Evolutionary conservation across 306 rosid species (phyloP).

Genomic region (Echinosophora koreensis): DNA sequence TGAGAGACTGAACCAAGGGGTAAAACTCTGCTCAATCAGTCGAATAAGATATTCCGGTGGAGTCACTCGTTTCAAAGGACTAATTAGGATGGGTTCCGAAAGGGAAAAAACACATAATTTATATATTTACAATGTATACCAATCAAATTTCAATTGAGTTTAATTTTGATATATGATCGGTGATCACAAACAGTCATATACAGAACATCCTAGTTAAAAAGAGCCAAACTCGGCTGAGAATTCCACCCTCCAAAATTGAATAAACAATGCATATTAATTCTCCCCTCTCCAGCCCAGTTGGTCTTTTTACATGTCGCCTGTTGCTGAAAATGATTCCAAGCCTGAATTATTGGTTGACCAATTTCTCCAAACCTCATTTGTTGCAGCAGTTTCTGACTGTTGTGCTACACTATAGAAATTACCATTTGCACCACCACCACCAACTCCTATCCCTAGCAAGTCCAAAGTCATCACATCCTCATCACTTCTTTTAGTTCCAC

Average conservation of each 20-base stretch:
- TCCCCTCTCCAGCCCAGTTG: not conserved
- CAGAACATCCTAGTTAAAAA: too few species aligned
- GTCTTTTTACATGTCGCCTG: slow-evolving; percentile 53
- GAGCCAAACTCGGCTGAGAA: not conserved
- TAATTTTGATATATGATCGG: too few species aligned
- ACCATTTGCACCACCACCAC: slow-evolving; percentile 45
- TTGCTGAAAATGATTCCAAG: slow-evolving; percentile 64
- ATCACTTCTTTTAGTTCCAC: slow-evolving; percentile 47
- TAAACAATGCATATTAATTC: slow-evolving; percentile 10
- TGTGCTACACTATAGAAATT: slow-evolving; percentile 52
- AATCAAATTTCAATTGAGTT: too few species aligned
- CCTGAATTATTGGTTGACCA: slow-evolving; percentile 61
- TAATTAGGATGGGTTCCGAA: too few species aligned
- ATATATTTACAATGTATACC: too few species aligned
- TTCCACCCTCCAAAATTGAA: not conserved
- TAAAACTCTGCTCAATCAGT: too few species aligned
- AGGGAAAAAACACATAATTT: too few species aligned
- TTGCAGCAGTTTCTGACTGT: slow-evolving; percentile 44
- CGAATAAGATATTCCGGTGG: too few species aligned
- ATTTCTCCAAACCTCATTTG: slow-evolving; percentile 63
- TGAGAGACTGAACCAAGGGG: too few species aligned
- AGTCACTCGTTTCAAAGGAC: too few species aligned
- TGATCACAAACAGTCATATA: too few species aligned
- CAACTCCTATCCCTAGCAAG: slow-evolving; percentile 72
- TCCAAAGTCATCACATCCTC: slow-evolving; percentile 74